These are phyloP conservation scores for Tylopilus rubrobrunneus DNA, from an alignment of 768 basidiomycete genomes.

Conservation along the genomic window DNA sequence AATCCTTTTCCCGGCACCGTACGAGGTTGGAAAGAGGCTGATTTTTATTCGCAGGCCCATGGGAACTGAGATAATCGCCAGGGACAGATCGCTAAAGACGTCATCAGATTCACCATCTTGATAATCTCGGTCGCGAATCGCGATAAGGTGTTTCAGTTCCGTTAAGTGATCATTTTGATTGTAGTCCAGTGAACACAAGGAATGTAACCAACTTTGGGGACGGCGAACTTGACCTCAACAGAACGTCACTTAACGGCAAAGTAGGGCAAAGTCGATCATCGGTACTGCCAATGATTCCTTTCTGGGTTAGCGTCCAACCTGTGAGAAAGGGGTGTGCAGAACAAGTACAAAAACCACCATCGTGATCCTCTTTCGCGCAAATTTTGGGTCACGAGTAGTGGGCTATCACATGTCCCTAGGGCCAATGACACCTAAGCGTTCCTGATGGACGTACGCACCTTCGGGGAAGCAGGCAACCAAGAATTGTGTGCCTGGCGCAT, in stretches of 20 bases:
- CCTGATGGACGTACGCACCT: neutral
- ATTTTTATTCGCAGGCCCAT: neutral
- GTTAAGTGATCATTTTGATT: neutral
- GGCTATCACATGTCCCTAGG: neutral
- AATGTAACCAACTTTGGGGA: slow-evolving; percentile 5
- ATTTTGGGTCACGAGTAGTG: neutral
- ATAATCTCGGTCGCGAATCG: neutral
- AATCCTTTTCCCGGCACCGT: neutral
- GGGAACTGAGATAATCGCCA: neutral
- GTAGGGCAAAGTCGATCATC: too few species aligned
- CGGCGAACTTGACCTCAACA: neutral
- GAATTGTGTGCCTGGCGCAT: neutral
- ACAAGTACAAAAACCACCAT: neutral
- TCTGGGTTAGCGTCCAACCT: neutral
- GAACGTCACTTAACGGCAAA: neutral
- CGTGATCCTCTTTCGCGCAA: neutral
- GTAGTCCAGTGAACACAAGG: too few species aligned
- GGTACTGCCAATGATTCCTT: neutral
- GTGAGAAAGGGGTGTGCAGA: neutral
- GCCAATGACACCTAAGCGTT: neutral
- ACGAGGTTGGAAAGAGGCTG: neutral
- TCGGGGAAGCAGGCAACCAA: neutral
- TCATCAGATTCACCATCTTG: neutral
- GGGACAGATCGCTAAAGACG: neutral
- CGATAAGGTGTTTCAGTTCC: too few species aligned